A percentile compares a stretch with the other conserved stretches of the same genome.
These are phyloP conservation scores for Candida maris DNA, from an alignment of 805 yeast species.

Conservation along the genomic window DNA sequence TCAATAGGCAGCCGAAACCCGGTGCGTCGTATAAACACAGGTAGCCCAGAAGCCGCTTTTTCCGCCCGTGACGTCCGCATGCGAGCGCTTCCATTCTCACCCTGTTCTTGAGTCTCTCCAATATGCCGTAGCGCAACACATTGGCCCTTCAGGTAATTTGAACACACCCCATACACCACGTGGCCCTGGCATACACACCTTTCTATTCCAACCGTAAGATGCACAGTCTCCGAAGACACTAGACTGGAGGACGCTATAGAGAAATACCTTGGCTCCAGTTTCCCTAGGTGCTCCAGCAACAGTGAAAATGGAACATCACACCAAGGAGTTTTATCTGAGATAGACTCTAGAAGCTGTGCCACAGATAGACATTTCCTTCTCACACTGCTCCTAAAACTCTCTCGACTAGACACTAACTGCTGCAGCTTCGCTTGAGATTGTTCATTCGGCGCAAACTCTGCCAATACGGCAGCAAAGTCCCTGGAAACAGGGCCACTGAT, in stretches of 20 bases:
- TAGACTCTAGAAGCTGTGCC: conserved; percentile 58
- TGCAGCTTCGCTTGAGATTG: conserved; percentile 45
- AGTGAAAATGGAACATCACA: conserved; percentile 71
- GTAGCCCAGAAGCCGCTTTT: too few relatives aligned
- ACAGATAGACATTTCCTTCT: conserved; percentile 55
- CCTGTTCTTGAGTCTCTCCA: too few relatives aligned
- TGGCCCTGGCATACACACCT: conserved; percentile 25
- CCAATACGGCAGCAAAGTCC: conserved; percentile 64
- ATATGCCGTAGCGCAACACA: too few relatives aligned
- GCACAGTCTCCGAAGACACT: conserved; percentile 55
- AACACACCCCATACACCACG: conserved; percentile 71
- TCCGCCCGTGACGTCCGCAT: too few relatives aligned
- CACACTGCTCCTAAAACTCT: conserved; percentile 56
- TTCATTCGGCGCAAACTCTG: conserved; percentile 69
- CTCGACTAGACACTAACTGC: conserved; percentile 59
- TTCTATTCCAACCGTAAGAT: conserved; percentile 84
- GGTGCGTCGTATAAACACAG: conserved; percentile 84
- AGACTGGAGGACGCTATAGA: conserved; percentile 83
- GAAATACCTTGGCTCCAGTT: conserved; percentile 84
- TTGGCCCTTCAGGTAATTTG: conserved; percentile 71
- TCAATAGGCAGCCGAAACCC: conserved; percentile 86
- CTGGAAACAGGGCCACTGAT: conserved; percentile 85
- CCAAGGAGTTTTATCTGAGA: conserved; percentile 66
- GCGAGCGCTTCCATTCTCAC: too few relatives aligned
- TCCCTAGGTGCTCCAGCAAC: conserved; percentile 71